Evolutionary conservation across 495 filamentous ascomycete genomes (phyloP).

Genomic region (Trichoderma reesei): DNA sequence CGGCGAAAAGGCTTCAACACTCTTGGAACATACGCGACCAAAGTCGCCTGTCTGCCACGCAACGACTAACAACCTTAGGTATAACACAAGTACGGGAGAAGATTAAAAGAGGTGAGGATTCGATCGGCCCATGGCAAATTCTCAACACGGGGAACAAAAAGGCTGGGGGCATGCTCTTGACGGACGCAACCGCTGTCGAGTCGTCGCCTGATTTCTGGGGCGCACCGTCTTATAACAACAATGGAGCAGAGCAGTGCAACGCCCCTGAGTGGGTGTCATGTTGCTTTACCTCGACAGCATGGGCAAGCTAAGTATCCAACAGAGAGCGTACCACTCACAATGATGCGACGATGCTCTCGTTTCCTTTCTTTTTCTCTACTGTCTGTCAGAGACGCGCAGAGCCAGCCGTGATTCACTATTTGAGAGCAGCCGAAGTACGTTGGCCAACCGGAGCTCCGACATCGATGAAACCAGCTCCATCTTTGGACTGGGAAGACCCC

Average conservation of each 20-base stretch:
- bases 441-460: background rate
- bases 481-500: background rate
- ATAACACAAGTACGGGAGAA: too few relatives aligned
- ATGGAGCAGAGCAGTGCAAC: background rate
- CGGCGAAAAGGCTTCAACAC: too few relatives aligned
- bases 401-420: background rate
- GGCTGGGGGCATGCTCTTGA: background rate
- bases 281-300: too few relatives aligned
- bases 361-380: background rate
- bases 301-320: background rate
- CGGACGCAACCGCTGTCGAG: background rate
- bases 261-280: too few relatives aligned
- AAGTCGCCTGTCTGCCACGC: background rate
- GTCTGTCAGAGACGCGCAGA: background rate
- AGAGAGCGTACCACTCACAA: background rate
- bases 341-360: background rate
- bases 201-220: background rate
- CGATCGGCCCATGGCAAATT: background rate
- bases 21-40: background rate
- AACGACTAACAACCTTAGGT: background rate
- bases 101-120: background rate
- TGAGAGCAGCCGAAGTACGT: background rate
- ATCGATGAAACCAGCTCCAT: background rate
- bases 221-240: background rate
- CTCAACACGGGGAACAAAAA: background rate